Conservation (phyloP, 306 rosid species). For the Heteromeles arbutifolia region DNA sequence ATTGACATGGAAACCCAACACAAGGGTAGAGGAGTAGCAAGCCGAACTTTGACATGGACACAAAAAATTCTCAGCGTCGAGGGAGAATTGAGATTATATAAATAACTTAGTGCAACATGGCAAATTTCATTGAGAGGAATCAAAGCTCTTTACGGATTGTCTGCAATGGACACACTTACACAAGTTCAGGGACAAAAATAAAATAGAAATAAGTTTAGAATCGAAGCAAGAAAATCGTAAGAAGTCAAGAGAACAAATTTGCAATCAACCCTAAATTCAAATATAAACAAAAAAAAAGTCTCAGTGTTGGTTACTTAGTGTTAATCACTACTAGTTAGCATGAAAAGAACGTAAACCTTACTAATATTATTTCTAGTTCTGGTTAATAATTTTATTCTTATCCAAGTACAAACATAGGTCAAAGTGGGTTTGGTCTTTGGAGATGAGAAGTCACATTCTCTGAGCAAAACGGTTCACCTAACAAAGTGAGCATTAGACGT, state of each 20-base stretch:
- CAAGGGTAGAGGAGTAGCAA: neutral
- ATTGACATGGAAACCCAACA: too few relatives aligned
- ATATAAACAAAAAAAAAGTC: neutral
- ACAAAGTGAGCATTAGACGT: neutral
- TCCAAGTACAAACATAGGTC: neutral
- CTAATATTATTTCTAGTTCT: neutral
- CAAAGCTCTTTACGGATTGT: neutral
- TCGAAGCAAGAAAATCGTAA: neutral
- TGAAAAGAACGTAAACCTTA: neutral
- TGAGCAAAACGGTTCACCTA: conserved; percentile 19
- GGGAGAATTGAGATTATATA: neutral
- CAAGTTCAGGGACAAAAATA: neutral
- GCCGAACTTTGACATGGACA: neutral
- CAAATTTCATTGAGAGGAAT: neutral
- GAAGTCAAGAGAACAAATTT: neutral
- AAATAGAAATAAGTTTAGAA: neutral
- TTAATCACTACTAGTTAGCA: neutral
- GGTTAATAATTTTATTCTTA: neutral
- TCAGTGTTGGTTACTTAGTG: neutral
- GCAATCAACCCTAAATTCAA: neutral
- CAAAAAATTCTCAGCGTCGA: neutral
- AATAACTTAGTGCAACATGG: neutral
- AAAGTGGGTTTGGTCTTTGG: neutral
- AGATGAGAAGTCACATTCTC: conserved; percentile 2
- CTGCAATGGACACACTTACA: neutral